Evolutionary conservation across 768 basidiomycete genomes (phyloP).

Genomic region (Kockovaella imperatae): DNA sequence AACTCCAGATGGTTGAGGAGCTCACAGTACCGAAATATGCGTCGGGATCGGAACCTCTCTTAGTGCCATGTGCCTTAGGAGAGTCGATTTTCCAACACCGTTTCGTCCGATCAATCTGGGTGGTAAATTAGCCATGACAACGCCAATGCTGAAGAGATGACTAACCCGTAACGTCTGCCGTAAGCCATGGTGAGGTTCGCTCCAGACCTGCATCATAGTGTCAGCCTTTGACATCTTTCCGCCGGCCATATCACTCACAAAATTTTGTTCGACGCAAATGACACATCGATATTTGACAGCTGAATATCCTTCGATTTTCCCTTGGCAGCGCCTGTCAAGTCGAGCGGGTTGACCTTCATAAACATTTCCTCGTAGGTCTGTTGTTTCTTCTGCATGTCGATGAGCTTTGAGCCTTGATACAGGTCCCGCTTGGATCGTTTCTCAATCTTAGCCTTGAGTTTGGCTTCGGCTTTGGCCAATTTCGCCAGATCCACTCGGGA

Average conservation of each 20-base stretch:
- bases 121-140: slow-evolving; percentile 8
- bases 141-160: not conserved
- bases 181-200: slow-evolving; percentile 42
- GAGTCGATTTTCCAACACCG: slow-evolving; percentile 91
- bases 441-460: slow-evolving; percentile 94
- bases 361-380: slow-evolving; percentile 99
- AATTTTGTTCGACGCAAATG: slow-evolving; percentile 89
- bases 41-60: slow-evolving; percentile 88
- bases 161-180: slow-evolving; percentile 42
- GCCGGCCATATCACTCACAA: slow-evolving; percentile 49
- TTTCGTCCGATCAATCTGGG: slow-evolving; percentile 45
- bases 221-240: not conserved
- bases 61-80: slow-evolving; percentile 87
- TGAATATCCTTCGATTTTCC: slow-evolving; percentile 98
- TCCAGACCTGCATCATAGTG: slow-evolving; percentile 24
- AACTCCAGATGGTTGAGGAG: not conserved
- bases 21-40: slow-evolving; percentile 79
- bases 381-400: slow-evolving; percentile 90
- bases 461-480: slow-evolving; percentile 86
- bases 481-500: slow-evolving; percentile 46
- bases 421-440: slow-evolving; percentile 83
- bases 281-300: slow-evolving; percentile 88
- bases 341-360: slow-evolving; percentile 95
- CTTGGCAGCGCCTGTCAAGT: slow-evolving; percentile 62
- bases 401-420: slow-evolving; percentile 91